These are phyloP conservation scores for Scenedesmus sp. DNA, from an alignment of 163 green algal genomes.

Conservation along the genomic window DNA sequence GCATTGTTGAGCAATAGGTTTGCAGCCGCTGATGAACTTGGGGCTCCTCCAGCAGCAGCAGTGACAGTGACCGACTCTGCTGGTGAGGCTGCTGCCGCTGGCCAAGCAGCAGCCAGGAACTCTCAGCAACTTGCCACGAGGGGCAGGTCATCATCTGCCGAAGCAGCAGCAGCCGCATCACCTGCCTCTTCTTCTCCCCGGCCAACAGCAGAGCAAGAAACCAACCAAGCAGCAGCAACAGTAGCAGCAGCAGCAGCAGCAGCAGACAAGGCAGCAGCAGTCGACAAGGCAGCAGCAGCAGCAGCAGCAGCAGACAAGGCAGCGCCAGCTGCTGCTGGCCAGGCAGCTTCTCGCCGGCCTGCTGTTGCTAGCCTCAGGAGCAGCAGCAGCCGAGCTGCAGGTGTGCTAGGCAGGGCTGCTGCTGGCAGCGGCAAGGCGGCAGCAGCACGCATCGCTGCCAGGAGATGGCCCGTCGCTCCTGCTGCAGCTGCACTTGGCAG, in stretches of 20 bases:
- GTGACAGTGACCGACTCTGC: not conserved
- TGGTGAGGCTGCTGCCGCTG: not conserved
- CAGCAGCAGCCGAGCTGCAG: not conserved
- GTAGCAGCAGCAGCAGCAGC: not conserved
- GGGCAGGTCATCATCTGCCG: not conserved
- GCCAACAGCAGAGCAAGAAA: not conserved
- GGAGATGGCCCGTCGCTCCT: not conserved
- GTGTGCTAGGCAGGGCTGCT: not conserved
- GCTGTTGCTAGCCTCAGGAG: not conserved
- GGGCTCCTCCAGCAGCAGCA: not conserved
- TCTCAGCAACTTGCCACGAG: not conserved
- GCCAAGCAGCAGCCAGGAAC: not conserved
- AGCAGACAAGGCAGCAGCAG: not conserved
- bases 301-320: not conserved
- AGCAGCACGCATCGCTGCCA: not conserved
- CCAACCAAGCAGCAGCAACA: not conserved
- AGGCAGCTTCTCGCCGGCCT: not conserved
- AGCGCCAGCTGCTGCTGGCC: not conserved
- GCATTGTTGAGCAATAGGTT: not conserved
- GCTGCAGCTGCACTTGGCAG: not conserved
- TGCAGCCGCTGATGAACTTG: not conserved
- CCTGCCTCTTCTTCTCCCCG: not conserved
- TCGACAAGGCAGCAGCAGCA: not conserved
- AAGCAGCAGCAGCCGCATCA: not conserved
- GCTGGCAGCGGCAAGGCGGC: slow-evolving; percentile 9